phyloP scores from a whole-genome alignment of 192 early-diverging fungal species.

The Pilobolus umbonatus region DNA sequence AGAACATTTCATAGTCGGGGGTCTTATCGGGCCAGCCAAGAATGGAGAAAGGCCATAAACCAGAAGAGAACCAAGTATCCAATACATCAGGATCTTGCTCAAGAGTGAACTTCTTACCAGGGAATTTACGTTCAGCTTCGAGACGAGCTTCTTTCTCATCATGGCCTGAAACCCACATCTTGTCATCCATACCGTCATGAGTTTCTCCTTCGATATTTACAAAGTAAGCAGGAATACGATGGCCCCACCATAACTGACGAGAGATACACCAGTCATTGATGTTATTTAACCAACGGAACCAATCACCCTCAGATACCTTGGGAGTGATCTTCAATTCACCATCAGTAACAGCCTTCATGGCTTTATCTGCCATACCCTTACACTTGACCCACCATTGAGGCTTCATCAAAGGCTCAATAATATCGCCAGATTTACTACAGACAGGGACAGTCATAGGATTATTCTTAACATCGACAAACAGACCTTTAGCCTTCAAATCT shows the following conservation, averaged over 20 bases:
- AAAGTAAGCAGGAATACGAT: conserved; percentile 93
- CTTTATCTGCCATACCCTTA: conserved; percentile 79
- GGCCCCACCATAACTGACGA: conserved; percentile 99
- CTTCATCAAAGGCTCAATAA: conserved; percentile 97
- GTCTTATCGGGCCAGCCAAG: conserved; percentile 96
- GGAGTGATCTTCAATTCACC: conserved; percentile 84
- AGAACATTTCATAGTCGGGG: conserved; percentile 77
- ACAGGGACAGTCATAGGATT: conserved; percentile 94
- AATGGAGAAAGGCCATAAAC: conserved; percentile 97
- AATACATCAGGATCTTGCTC: conserved; percentile 97
- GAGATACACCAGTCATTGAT: conserved; percentile 99
- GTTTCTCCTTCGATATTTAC: conserved; percentile 69
- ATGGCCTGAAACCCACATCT: conserved; percentile 87
- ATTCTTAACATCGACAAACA: conserved; percentile 79
- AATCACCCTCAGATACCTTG: conserved; percentile 83
- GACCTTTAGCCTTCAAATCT: conserved; percentile 82
- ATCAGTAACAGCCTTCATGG: conserved; percentile 72
- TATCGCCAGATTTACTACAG: conserved; percentile 83
- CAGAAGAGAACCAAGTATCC: conserved; percentile 99
- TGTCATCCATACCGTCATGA: conserved; percentile 48
- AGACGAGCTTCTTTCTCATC: conserved; percentile 68
- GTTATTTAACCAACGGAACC: conserved; percentile 94
- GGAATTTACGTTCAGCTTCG: conserved; percentile 76
- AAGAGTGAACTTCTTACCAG: conserved; percentile 71
- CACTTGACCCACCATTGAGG: conserved; percentile 99